Conservation (phyloP, 2,329 filamentous ascomycete species). For the Metarhizium guizhouense region DNA sequence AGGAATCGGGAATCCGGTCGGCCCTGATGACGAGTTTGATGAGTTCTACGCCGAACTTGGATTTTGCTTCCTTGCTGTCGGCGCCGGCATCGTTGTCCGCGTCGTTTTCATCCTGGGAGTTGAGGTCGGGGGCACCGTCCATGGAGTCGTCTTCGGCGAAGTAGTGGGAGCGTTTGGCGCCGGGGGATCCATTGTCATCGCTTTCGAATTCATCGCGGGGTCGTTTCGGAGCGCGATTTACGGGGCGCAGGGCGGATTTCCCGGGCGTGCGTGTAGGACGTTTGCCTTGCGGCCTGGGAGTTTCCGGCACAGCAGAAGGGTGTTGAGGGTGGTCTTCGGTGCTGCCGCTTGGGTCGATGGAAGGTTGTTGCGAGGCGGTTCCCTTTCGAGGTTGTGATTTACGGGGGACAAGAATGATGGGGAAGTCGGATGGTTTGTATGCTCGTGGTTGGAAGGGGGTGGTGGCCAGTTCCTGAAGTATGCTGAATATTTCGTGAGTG, state of each 20-base stretch:
- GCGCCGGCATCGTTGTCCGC: slow-evolving; percentile 1
- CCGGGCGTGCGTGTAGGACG: slow-evolving; percentile 10
- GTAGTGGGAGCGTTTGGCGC: slow-evolving; percentile 25
- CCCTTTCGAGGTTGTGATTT: slow-evolving; percentile 8
- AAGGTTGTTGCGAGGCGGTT: background rate
- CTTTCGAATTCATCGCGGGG: slow-evolving; percentile 27
- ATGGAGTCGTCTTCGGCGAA: slow-evolving; percentile 16
- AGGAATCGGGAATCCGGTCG: slow-evolving; percentile 39
- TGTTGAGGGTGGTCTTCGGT: slow-evolving; percentile 6
- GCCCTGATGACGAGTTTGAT: slow-evolving; percentile 38
- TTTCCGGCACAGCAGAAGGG: slow-evolving; percentile 12
- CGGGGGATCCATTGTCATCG: slow-evolving; percentile 30
- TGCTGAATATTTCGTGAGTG: slow-evolving; percentile 21
- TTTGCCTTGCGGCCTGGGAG: slow-evolving; percentile 21
- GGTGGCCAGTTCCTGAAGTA: slow-evolving; percentile 21
- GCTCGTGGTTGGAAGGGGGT: slow-evolving; percentile 18
- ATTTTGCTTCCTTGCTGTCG: background rate
- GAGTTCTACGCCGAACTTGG: slow-evolving; percentile 16
- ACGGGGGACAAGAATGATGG: slow-evolving; percentile 16
- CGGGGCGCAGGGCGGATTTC: slow-evolving; percentile 7
- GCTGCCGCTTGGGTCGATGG: background rate
- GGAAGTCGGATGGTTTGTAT: slow-evolving; percentile 20
- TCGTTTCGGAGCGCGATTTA: slow-evolving; percentile 32
- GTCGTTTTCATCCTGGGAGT: slow-evolving; percentile 7
- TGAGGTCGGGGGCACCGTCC: slow-evolving; percentile 18